These are phyloP conservation scores for Aureobasidium sp. DNA, from an alignment of 2,329 filamentous ascomycete species.

Conservation along the genomic window DNA sequence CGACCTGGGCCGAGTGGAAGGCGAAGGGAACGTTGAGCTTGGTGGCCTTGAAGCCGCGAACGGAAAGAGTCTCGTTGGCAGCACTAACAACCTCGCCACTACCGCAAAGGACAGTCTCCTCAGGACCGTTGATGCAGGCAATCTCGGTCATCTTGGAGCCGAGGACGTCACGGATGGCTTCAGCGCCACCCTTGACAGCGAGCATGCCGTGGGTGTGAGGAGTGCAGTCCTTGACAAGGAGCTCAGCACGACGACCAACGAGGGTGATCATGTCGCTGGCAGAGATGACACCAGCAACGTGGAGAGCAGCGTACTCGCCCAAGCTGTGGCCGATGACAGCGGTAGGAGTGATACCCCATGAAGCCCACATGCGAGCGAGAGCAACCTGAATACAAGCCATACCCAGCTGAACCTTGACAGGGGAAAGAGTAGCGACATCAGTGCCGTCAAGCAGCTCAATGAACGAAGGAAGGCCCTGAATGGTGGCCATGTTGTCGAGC, in stretches of 20 bases:
- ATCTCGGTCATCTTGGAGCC: slow-evolving; percentile 43
- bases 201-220: slow-evolving; percentile 60
- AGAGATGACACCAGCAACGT: slow-evolving; percentile 61
- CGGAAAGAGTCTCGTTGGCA: slow-evolving; percentile 40
- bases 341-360: slow-evolving; percentile 45
- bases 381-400: slow-evolving; percentile 46
- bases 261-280: slow-evolving; percentile 63
- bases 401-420: slow-evolving; percentile 43
- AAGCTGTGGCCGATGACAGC: slow-evolving; percentile 52
- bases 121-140: slow-evolving; percentile 68
- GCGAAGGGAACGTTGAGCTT: slow-evolving; percentile 58
- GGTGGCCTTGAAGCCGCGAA: slow-evolving; percentile 50
- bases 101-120: slow-evolving; percentile 65
- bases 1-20: slow-evolving; percentile 58
- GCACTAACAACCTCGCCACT: slow-evolving; percentile 50
- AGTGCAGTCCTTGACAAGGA: slow-evolving; percentile 57
- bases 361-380: slow-evolving; percentile 43
- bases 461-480: slow-evolving; percentile 41
- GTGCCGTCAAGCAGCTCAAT: slow-evolving; percentile 40
- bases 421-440: slow-evolving; percentile 41
- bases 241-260: slow-evolving; percentile 57
- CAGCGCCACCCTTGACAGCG: slow-evolving; percentile 44
- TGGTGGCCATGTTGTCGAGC: slow-evolving; percentile 37
- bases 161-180: slow-evolving; percentile 45
- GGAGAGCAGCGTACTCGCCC: slow-evolving; percentile 65